phyloP scores from a whole-genome alignment of 2,329 filamentous ascomycete species.

The Proliferodiscus dingleyae region DNA sequence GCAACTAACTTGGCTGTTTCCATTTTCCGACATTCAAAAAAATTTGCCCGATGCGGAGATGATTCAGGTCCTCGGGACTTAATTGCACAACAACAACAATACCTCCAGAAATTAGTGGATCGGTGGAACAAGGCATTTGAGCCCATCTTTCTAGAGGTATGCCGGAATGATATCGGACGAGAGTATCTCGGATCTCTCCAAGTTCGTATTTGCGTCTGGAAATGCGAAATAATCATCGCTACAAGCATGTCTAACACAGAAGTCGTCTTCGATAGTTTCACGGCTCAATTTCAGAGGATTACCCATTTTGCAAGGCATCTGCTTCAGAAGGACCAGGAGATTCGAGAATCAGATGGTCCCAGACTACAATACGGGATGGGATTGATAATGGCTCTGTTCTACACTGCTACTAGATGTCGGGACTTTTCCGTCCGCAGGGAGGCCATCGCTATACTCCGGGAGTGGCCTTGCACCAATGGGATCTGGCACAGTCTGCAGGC shows the following conservation, averaged over 20 bases:
- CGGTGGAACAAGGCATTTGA: constrained; percentile 13
- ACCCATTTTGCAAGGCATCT: constrained; percentile 9
- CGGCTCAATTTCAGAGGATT: constrained; percentile 11
- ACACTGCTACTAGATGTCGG: constrained; percentile 17
- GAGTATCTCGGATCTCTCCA: constrained; percentile 11
- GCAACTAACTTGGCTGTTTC: constrained; percentile 8
- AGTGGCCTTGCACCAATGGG: constrained; percentile 15
- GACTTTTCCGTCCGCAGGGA: constrained; percentile 13
- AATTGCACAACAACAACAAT: constrained; percentile 9
- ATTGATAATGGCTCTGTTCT: constrained; percentile 16
- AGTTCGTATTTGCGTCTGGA: constrained; percentile 9
- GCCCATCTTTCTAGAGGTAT: constrained; percentile 12
- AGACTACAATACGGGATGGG: constrained; percentile 16
- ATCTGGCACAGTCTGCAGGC: constrained; percentile 19
- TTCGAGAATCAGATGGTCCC: constrained; percentile 9
- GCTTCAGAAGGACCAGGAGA: constrained; percentile 14
- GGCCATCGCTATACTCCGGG: constrained; percentile 14
- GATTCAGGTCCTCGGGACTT: constrained; percentile 4
- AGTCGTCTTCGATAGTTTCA: constrained; percentile 15
- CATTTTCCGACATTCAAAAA: constrained; percentile 12
- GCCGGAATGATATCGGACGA: constrained; percentile 8
- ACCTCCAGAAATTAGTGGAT: constrained; percentile 9
- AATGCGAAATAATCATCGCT: constrained; percentile 12
- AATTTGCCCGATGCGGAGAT: constrained; percentile 9
- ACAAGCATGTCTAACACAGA: constrained; percentile 12